Evolutionary conservation across 1,284 basidiomycete species (phyloP).

Genomic region (Mixia osmundae): DNA sequence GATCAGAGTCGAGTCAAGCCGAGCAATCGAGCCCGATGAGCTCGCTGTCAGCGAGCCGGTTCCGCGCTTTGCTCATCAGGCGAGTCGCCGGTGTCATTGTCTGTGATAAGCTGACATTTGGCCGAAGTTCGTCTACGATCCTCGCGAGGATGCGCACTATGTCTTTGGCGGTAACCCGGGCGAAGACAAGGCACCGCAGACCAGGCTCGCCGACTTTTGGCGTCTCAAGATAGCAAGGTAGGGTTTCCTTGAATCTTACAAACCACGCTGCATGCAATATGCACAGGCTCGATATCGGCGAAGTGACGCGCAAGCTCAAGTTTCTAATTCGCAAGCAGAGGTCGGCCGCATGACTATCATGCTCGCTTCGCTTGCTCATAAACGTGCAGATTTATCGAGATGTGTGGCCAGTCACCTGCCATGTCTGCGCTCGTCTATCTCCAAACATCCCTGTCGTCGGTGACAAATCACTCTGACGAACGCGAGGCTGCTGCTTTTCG

Average conservation of each 20-base stretch:
- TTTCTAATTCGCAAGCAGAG: conserved; percentile 21
- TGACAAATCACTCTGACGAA: conserved; percentile 20
- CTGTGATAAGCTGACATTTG: neutral
- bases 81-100: neutral
- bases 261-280: neutral
- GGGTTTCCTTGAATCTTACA: neutral
- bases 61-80: conserved; percentile 13
- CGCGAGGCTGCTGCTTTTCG: conserved; percentile 19
- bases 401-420: conserved; percentile 14
- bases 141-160: conserved; percentile 18
- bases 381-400: conserved; percentile 13
- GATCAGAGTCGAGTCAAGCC: conserved; percentile 11
- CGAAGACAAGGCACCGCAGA: conserved; percentile 8
- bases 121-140: conserved; percentile 20
- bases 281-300: conserved; percentile 17
- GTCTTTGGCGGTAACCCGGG: conserved; percentile 22
- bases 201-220: conserved; percentile 21
- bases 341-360: too few species aligned
- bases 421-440: conserved; percentile 21
- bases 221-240: conserved; percentile 16
- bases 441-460: conserved; percentile 20
- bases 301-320: conserved; percentile 19
- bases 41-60: conserved; percentile 1
- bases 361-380: neutral
- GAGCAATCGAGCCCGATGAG: neutral